Evolutionary conservation across 495 filamentous ascomycete genomes (phyloP), one percentile per base, ranked within the genome.

Genomic region (Jackrogersella multiformis): DNA sequence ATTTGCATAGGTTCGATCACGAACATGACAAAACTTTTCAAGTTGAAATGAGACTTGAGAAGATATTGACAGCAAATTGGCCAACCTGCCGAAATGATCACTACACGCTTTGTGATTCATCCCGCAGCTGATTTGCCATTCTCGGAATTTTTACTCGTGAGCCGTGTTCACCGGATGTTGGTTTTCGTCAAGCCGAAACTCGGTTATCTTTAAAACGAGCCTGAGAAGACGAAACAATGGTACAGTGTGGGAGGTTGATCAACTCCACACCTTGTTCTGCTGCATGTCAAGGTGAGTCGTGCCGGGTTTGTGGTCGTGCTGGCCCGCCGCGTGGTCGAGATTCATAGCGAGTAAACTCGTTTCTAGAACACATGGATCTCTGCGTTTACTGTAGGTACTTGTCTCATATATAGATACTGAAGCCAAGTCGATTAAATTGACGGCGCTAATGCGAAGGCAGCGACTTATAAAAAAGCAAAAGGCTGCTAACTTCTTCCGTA

Each of bases 61-160:
- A 45, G 18, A 16, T 18, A 45, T 16, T 54, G 20, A 57, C 13
- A 58, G 66, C 35, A 39, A 56, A 46, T 21, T 18, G 20, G 32
- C 35, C 10, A 46, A 68, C 79, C 54, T 80, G 86, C 86, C 84
- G 56, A 88, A 70, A 76, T 87, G 81, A 71, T 87, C 82, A 68
- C 81, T 70, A 63, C 79, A 78, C 53, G 75, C 64, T 30, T 77
- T 68, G 48, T 77, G 73, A 8, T 78, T 76, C 32, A 87, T 69
- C 6, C 83, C 41, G 70, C 69, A 49, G 86, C 5, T 13, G 18
- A 23, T 71, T 60, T 85, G 75, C 20, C 76, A 73, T 42, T 70
- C 68, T 83, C 82, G 85, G 44, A 81, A 79, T 39, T 58, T 62
- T 58, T 36, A n/a, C 45, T 24, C 54, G 24, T 30, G 20, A 45